These are phyloP conservation scores for Entomortierella chlamydospora DNA, from an alignment of 192 early-diverging fungal species.

Conservation along the genomic window DNA sequence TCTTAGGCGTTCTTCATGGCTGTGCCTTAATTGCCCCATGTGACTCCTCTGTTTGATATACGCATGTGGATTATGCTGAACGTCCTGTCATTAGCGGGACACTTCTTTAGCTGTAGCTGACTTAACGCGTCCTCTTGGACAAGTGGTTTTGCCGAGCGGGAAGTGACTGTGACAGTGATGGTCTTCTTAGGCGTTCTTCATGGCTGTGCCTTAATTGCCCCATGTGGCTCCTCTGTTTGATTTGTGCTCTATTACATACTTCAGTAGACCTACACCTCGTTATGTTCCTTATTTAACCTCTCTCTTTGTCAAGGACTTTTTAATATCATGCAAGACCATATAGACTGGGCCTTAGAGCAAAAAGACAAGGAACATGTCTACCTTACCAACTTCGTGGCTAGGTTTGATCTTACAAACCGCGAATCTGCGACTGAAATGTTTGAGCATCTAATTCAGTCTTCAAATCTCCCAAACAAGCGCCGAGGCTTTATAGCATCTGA, in stretches of 20 bases:
- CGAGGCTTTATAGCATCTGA: too few relatives aligned
- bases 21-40: conserved; percentile 10
- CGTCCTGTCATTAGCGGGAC: conserved; percentile 25
- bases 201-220: conserved; percentile 14
- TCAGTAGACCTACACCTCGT: too few relatives aligned
- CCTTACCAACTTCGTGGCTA: conserved; percentile 12
- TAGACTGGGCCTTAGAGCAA: too few relatives aligned
- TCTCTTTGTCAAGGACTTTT: not conserved
- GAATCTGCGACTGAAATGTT: conserved; percentile 14
- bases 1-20: conserved; percentile 25
- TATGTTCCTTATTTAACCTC: not conserved
- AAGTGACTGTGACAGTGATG: conserved; percentile 28
- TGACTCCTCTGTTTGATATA: conserved; percentile 15
- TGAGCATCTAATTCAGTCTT: conserved; percentile 8
- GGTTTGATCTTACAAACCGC: conserved; percentile 15
- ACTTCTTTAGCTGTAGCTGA: conserved; percentile 35
- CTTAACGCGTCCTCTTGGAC: conserved; percentile 22
- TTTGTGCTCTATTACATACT: not conserved
- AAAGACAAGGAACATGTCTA: too few relatives aligned
- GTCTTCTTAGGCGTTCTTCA: conserved; percentile 24
- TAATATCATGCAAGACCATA: too few relatives aligned
- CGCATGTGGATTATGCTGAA: not conserved
- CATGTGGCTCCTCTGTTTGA: conserved; percentile 20
- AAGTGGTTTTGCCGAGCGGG: conserved; percentile 38
- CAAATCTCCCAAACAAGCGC: conserved; percentile 6